phyloP scores from a whole-genome alignment of 108 stramenopile genomes.

The Skeletonema costatum region DNA sequence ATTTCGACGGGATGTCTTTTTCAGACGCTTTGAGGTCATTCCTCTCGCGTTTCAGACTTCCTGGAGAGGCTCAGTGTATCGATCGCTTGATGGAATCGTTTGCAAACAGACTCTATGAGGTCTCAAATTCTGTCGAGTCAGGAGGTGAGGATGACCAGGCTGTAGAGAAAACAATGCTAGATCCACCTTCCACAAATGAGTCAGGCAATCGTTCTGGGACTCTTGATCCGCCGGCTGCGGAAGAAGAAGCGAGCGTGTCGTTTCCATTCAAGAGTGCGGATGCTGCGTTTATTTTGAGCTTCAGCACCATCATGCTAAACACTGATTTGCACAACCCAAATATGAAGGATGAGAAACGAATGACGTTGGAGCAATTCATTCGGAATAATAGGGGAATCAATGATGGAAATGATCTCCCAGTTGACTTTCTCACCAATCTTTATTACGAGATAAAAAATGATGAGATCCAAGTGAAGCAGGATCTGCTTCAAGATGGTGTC shows the following conservation, averaged over 20 bases:
- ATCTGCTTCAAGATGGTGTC: slow-evolving; percentile 51
- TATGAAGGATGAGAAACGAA: slow-evolving; percentile 86
- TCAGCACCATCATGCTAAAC: slow-evolving; percentile 94
- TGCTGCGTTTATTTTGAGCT: slow-evolving; percentile 93
- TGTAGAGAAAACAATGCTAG: slow-evolving; percentile 39
- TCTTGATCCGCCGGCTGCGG: slow-evolving; percentile 36
- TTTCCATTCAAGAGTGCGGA: slow-evolving; percentile 83
- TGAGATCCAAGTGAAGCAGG: slow-evolving; percentile 74
- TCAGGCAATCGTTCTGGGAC: slow-evolving; percentile 5
- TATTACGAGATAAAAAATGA: slow-evolving; percentile 83
- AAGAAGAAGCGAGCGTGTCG: neutral
- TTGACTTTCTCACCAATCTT: slow-evolving; percentile 75
- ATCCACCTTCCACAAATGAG: slow-evolving; percentile 26
- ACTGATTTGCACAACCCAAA: slow-evolving; percentile 92
- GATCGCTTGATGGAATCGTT: slow-evolving; percentile 97
- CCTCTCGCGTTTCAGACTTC: slow-evolving; percentile 88
- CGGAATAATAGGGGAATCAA: slow-evolving; percentile 93
- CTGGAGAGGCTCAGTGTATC: slow-evolving; percentile 97
- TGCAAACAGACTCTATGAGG: slow-evolving; percentile 72
- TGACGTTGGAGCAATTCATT: slow-evolving; percentile 94
- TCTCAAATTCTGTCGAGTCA: slow-evolving; percentile 27
- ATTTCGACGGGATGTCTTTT: slow-evolving; percentile 77
- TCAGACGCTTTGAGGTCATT: slow-evolving; percentile 84
- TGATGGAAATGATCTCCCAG: slow-evolving; percentile 86
- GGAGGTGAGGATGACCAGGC: slow-evolving; percentile 13